Evolutionary conservation across 1,284 basidiomycete genomes (phyloP).

Genomic region (Malassezia yamatoensis): DNA sequence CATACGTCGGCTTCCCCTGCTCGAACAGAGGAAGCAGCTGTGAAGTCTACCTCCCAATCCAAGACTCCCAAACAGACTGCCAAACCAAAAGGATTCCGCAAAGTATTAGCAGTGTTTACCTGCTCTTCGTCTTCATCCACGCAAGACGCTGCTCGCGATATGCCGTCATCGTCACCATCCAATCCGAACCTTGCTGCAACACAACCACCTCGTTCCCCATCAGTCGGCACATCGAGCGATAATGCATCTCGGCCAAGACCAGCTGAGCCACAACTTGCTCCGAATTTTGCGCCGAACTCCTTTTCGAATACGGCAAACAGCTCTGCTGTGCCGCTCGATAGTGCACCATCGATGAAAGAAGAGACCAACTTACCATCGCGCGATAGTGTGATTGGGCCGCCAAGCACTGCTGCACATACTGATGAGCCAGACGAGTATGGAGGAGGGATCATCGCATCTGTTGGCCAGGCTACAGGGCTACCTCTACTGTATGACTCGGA

Average conservation of each 20-base stretch:
- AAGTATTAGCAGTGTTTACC: constrained; percentile 10
- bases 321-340: no score
- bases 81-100: constrained; percentile 1
- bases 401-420: constrained; percentile 12
- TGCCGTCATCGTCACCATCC: neutral
- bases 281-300: no score
- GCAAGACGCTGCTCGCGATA: neutral
- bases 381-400: constrained; percentile 1
- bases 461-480: constrained; percentile 1
- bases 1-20: neutral
- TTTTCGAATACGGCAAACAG: neutral
- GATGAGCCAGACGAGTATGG: constrained; percentile 46
- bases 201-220: no score
- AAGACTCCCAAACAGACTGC: no score
- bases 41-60: no score
- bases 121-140: constrained; percentile 6
- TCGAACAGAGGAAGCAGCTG: neutral
- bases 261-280: no score
- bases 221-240: no score
- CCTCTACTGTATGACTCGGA: constrained; percentile 19
- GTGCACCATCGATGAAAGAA: neutral
- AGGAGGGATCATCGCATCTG: constrained; percentile 50
- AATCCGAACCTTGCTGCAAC: neutral
- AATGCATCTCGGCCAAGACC: no score
- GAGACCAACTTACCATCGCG: neutral